Base-by-base conservation (phyloP, 495 filamentous ascomycete species). In the Amorphotheca resinae region DNA sequence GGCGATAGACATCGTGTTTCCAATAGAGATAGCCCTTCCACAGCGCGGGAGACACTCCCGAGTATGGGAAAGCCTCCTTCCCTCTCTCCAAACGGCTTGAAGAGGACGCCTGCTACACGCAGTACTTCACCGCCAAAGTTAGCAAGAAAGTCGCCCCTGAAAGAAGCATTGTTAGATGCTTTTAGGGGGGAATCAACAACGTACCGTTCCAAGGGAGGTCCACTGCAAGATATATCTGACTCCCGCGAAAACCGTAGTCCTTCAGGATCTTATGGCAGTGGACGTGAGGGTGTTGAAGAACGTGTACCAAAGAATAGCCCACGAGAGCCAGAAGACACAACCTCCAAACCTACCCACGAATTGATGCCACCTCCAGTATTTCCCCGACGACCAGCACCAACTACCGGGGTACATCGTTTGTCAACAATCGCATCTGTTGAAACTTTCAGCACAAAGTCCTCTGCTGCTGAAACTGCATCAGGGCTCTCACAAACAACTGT, bases 371-470 rank as follows among this genome's bases (percentile, higher is more conserved):
- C 17, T n/a, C 14, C 41, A 22, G 9, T 45, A 35, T 36, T 38
- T 44, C 44, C 11, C 28, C 38, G 42, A 55, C 59, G 35, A 22
- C 40, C 31, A 22, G 72, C 74, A 44, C 80, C 82, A 1, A 76
- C 66, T 12, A 82, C 72, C 12, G 77, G 78, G 5, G 52, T 63
- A n/a, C 74, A 83, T 51, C 71, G 74, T 45, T 61, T 87, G 20
- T 84, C 83, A n/a, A 86, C 82, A 0, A 86, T 85, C 41, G 65
- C 70, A 7, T 83, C 82, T 42, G 62, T 68, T 8, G 79, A 80
- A 45, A 75, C 75, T 2, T 66, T 76, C 51, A 74, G 63, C 42
- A 67, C 66, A 22, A 16, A 45, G 55, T 30, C 63, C 55, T 22
- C 67, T 64, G 7, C 63, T 64, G 42, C 44, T 37, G 46, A 47